phyloP scores from a whole-genome alignment of 2,329 filamentous ascomycete genomes.

The Aureobasidium sp. region DNA sequence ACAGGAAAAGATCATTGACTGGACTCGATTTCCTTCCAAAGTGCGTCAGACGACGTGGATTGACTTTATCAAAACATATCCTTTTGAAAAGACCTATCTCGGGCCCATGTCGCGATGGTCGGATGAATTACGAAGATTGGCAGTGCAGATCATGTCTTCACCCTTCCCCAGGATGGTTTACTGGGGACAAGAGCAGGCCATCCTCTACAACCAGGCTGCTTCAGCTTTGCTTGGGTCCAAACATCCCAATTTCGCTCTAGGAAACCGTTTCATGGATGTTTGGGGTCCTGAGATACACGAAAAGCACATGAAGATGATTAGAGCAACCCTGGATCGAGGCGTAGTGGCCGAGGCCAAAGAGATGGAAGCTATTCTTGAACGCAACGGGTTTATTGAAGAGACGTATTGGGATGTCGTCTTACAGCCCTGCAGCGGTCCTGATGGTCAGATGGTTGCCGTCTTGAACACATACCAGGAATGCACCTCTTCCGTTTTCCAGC shows the following conservation, averaged over 20 bases:
- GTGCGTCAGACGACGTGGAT: background rate
- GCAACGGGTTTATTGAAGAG: conserved; percentile 22
- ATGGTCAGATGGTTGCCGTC: conserved; percentile 11
- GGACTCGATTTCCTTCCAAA: background rate
- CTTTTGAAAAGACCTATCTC: conserved; percentile 23
- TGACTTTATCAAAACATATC: conserved; percentile 19
- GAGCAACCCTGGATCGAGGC: background rate
- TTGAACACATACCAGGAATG: conserved; percentile 14
- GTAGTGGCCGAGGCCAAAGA: background rate
- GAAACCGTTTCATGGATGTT: conserved; percentile 15
- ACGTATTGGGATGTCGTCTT: conserved; percentile 22
- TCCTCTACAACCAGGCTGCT: conserved; percentile 30
- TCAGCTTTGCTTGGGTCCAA: conserved; percentile 24
- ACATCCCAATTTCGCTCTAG: conserved; percentile 17
- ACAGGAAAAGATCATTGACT: background rate
- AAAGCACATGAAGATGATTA: conserved; percentile 7
- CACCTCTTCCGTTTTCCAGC: conserved; percentile 6
- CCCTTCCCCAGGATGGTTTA: conserved; percentile 23
- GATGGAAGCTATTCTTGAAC: background rate
- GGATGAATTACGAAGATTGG: conserved; percentile 17
- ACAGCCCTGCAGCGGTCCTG: conserved; percentile 19
- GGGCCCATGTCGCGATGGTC: conserved; percentile 24
- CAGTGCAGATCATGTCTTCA: conserved; percentile 22
- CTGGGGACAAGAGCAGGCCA: conserved; percentile 24
- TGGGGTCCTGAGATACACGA: conserved; percentile 10